Percentiles rank a stretch among this genome's conserved stretches.
These are phyloP conservation scores for Monosporascus ibericus DNA, from an alignment of 2,329 filamentous ascomycete genomes.

Conservation along the genomic window DNA sequence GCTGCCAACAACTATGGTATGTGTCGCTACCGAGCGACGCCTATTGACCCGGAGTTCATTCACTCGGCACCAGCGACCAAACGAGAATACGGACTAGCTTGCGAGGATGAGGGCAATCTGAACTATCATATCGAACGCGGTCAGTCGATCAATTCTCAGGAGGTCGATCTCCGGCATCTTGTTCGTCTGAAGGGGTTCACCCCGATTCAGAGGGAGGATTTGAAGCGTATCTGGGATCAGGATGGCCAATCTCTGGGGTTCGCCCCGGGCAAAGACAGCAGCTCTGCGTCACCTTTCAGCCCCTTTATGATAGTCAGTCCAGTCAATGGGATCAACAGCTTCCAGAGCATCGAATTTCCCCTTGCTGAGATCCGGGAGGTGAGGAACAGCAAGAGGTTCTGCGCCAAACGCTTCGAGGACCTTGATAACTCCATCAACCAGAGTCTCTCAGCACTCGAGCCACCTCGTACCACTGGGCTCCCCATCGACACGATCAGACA, in stretches of 20 bases:
- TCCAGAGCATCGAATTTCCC: conserved; percentile 10
- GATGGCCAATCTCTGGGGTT: not conserved
- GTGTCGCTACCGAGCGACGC: conserved; percentile 13
- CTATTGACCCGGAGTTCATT: conserved; percentile 20
- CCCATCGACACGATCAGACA: conserved; percentile 11
- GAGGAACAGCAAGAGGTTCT: conserved; percentile 12
- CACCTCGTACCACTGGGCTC: conserved; percentile 17
- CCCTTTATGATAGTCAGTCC: not conserved
- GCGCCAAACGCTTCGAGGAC: conserved; percentile 4
- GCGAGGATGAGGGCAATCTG: conserved; percentile 1
- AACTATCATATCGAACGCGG: not conserved
- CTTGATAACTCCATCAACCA: conserved; percentile 10
- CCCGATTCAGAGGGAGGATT: not conserved
- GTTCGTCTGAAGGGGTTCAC: no score
- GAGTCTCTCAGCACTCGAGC: conserved; percentile 8
- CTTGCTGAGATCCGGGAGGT: conserved; percentile 14
- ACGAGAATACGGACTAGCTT: conserved; percentile 10
- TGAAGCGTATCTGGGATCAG: not conserved
- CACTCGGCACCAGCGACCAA: conserved; percentile 23
- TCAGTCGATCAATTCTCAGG: not conserved
- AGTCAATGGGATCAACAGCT: not conserved
- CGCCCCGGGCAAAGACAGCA: not conserved
- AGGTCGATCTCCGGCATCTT: no score
- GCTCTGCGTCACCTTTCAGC: not conserved
- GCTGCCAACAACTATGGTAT: conserved; percentile 7